Evolutionary conservation across 805 yeast species (phyloP).

Genomic region (Candida rishiriensis): DNA sequence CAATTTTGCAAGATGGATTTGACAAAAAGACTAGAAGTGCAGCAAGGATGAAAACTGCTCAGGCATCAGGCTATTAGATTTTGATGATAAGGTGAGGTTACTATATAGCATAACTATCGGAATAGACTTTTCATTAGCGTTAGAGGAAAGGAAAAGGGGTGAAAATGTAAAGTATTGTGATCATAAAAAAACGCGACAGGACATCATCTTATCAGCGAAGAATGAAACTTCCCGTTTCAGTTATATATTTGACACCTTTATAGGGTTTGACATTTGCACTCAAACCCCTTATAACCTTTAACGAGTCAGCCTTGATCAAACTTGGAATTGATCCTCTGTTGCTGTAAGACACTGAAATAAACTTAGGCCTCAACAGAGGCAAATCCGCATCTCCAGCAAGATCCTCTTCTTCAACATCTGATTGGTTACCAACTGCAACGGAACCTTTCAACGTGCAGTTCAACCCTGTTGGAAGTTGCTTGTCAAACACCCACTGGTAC

Average conservation of each 20-base stretch:
- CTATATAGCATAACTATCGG: not conserved
- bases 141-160: no score
- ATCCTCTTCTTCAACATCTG: conserved; percentile 2
- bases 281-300: conserved; percentile 54
- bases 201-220: conserved; percentile 26
- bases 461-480: conserved; percentile 55
- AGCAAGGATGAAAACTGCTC: not conserved
- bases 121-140: not conserved
- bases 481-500: conserved; percentile 69
- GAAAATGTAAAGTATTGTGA: no score
- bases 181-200: no score
- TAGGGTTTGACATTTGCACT: conserved; percentile 67
- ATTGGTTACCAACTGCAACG: conserved; percentile 8
- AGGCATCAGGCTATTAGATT: conserved; percentile 6
- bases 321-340: conserved; percentile 72
- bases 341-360: conserved; percentile 46
- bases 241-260: conserved; percentile 84
- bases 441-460: conserved; percentile 63
- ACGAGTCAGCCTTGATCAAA: conserved; percentile 62
- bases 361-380: conserved; percentile 32
- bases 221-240: conserved; percentile 57
- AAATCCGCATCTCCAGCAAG: conserved; percentile 20
- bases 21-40: conserved; percentile 11
- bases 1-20: conserved; percentile 33
- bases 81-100: not conserved